Evolutionary conservation across 805 yeast species (phyloP).

Genomic region (Spathaspora arborariae): DNA sequence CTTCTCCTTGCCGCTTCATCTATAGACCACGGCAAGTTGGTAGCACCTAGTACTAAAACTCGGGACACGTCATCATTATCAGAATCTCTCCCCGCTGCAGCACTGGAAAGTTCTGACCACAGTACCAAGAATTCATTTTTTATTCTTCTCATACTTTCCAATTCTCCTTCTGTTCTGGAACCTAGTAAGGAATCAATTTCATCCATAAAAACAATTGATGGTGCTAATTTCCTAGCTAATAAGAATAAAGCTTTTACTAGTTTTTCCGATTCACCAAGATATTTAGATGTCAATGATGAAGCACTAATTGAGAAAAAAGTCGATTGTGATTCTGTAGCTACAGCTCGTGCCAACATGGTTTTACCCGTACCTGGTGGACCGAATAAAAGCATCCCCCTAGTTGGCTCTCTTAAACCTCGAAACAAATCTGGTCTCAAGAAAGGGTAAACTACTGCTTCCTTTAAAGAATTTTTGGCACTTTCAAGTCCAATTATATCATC

Average conservation of each 20-base stretch:
- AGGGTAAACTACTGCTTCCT: constrained; percentile 95
- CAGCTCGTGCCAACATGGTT: constrained; percentile 95
- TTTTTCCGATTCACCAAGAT: constrained; percentile 91
- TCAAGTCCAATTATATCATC: constrained; percentile 92
- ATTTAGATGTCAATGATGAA: constrained; percentile 82
- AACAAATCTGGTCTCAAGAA: constrained; percentile 91
- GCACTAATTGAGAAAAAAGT: constrained; percentile 92
- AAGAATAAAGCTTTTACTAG: constrained; percentile 84
- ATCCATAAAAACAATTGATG: constrained; percentile 91
- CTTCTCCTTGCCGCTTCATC: constrained; percentile 96
- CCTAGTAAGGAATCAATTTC: constrained; percentile 91
- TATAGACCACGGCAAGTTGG: constrained; percentile 94
- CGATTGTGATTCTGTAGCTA: constrained; percentile 90
- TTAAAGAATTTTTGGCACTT: constrained; percentile 80
- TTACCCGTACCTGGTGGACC: constrained; percentile 99
- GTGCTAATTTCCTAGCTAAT: constrained; percentile 80
- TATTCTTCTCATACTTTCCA: constrained; percentile 84
- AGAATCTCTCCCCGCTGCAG: constrained; percentile 67
- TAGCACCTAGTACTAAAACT: constrained; percentile 89
- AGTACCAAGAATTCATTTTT: constrained; percentile 92
- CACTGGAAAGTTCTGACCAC: constrained; percentile 89
- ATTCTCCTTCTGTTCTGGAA: constrained; percentile 70
- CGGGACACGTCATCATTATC: constrained; percentile 46
- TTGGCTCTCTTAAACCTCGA: constrained; percentile 88
- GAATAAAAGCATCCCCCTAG: constrained; percentile 90